These are phyloP conservation scores for peach (Prunus persica) DNA, from an alignment of 306 rosid species.

Conservation along the genomic window DNA sequence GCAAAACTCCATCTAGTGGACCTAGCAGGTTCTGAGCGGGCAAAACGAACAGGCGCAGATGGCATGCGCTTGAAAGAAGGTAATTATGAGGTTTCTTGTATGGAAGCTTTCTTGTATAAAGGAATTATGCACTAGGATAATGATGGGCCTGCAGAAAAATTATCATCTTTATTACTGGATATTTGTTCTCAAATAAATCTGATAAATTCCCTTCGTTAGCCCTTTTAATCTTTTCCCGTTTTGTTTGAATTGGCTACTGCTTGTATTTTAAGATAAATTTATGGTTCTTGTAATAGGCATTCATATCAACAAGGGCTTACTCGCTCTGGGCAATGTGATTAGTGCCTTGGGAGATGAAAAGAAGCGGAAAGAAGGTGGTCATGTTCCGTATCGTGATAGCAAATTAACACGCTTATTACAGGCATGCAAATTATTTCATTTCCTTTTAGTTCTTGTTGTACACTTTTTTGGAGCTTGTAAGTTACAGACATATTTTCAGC, in stretches of 20 bases:
- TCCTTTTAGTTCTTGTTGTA: neutral
- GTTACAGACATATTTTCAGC: neutral
- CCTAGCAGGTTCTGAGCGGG: slow-evolving; percentile 97
- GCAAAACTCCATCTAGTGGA: slow-evolving; percentile 92
- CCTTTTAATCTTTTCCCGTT: neutral
- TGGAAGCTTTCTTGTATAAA: neutral
- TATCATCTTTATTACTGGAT: neutral
- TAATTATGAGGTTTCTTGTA: slow-evolving; percentile 20
- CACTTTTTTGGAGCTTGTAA: neutral
- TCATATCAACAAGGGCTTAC: slow-evolving; percentile 90
- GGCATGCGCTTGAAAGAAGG: slow-evolving; percentile 98
- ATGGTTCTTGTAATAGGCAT: slow-evolving; percentile 49
- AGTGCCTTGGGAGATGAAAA: slow-evolving; percentile 98
- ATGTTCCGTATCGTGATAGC: slow-evolving; percentile 96
- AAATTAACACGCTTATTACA: slow-evolving; percentile 88
- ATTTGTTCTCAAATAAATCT: neutral
- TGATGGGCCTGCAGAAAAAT: neutral
- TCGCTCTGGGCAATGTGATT: slow-evolving; percentile 94
- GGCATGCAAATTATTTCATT: slow-evolving; percentile 36
- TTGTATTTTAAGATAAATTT: neutral
- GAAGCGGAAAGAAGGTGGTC: slow-evolving; percentile 94
- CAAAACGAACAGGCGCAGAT: slow-evolving; percentile 95
- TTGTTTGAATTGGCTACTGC: neutral
- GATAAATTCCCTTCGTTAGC: neutral
- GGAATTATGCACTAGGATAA: neutral